Conservation (phyloP, 2,329 filamentous ascomycete genomes). For the Pseudogymnoascus sp. region DNA sequence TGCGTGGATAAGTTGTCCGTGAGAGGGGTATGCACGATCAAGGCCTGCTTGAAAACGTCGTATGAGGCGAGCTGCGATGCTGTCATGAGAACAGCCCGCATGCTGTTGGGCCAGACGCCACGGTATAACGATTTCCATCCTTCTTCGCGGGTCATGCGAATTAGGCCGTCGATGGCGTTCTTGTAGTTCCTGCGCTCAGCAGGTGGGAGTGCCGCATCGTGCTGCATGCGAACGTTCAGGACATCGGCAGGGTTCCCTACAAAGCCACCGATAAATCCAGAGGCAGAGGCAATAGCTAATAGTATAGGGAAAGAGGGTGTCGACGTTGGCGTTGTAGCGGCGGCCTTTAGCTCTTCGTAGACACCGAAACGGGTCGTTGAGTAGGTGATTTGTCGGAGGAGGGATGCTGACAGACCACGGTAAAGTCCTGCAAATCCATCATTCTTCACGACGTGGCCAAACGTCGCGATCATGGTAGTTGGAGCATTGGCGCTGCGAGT, state of each 20-base stretch:
- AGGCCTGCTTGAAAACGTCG: conserved; percentile 66
- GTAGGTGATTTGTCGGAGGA: conserved; percentile 91
- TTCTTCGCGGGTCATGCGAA: conserved; percentile 81
- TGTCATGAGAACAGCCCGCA: conserved; percentile 80
- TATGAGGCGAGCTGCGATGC: conserved; percentile 77
- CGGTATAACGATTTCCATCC: conserved; percentile 70
- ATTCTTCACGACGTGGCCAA: conserved; percentile 67
- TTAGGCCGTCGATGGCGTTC: conserved; percentile 76
- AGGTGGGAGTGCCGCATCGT: conserved; percentile 68
- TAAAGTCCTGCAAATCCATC: conserved; percentile 79
- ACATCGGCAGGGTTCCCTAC: conserved; percentile 94
- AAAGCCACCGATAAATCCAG: conserved; percentile 81
- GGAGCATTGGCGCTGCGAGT: conserved; percentile 68
- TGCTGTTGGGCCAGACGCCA: conserved; percentile 75
- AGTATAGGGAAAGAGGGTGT: conserved; percentile 66
- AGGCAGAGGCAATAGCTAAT: conserved; percentile 70
- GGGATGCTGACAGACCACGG: conserved; percentile 81
- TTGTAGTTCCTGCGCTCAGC: conserved; percentile 78
- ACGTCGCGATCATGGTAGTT: conserved; percentile 76
- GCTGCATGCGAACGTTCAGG: conserved; percentile 97
- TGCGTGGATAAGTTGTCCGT: conserved; percentile 65
- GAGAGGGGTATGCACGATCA: conserved; percentile 59
- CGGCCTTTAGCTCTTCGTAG: conserved; percentile 85
- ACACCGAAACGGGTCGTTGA: conserved; percentile 93
- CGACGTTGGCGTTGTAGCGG: conserved; percentile 44